A percentile compares a stretch with the other conserved stretches of the same genome.
These are phyloP conservation scores for Citrus maxima DNA, from an alignment of 345 rosid species.

Conservation along the genomic window DNA sequence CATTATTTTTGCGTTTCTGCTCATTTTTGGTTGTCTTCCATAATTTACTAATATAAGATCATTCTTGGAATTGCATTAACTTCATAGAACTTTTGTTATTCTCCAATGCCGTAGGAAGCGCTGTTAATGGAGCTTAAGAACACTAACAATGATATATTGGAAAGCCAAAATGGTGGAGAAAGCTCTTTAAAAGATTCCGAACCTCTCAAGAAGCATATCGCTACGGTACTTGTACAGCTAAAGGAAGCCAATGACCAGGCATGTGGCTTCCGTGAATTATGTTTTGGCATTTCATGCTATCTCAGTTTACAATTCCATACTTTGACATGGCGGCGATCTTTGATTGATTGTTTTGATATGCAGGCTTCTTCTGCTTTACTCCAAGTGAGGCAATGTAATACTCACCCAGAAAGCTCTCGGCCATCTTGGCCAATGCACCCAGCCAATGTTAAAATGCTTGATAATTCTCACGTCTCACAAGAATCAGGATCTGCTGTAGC, in stretches of 20 bases:
- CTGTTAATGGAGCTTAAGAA: slow-evolving; percentile 42
- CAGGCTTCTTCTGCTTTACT: slow-evolving; percentile 59
- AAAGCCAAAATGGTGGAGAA: slow-evolving; percentile 32
- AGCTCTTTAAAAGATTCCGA: slow-evolving; percentile 40
- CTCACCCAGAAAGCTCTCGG: slow-evolving; percentile 26
- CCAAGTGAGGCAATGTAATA: slow-evolving; percentile 35
- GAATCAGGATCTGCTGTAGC: slow-evolving; percentile 63
- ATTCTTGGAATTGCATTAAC: background rate
- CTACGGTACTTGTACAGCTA: slow-evolving; percentile 42
- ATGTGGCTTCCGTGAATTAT: slow-evolving; percentile 43
- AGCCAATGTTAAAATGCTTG: slow-evolving; percentile 24
- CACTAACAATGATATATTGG: slow-evolving; percentile 32
- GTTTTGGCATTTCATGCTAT: slow-evolving; percentile 7
- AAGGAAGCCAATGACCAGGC: slow-evolving; percentile 59
- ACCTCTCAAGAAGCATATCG: slow-evolving; percentile 42
- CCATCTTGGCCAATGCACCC: slow-evolving; percentile 44
- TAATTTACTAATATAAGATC: background rate
- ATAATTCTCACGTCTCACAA: slow-evolving; percentile 35
- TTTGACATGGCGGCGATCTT: slow-evolving; percentile 4
- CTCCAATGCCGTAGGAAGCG: slow-evolving; percentile 28
- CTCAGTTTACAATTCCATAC: background rate
- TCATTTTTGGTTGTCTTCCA: background rate
- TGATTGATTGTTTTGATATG: slow-evolving; percentile 14
- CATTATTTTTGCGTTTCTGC: background rate
- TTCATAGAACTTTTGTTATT: slow-evolving; percentile 14